Base-by-base conservation (phyloP, 805 yeast genomes). In the Ogataea paraovalis region DNA sequence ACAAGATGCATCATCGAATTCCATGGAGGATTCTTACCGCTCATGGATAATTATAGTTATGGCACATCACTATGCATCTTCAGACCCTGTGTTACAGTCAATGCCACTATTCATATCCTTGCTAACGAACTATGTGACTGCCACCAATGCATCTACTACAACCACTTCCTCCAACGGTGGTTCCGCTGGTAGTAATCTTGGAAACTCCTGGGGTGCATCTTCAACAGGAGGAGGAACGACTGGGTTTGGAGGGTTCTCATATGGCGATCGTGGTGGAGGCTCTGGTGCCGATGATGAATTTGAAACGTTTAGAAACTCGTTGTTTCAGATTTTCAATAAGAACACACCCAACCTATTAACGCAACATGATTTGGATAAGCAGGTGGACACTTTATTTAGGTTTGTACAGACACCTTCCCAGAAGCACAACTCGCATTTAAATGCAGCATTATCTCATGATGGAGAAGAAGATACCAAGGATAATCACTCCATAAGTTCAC, bases 1-100 rank as follows among this genome's bases (percentile, higher is more conserved):
- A 20, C 27, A 19, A 19, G 27, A 38, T 9, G 4, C 40, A 20
- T 28, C 40, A 20, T 8, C 9, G 4, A 16, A n/a, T 12, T 6
- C 34, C 9, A 30, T 30, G 21, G 22, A 39, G 41, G 58, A 52
- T 18, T 40, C 54, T 5, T 68, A 70, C 36, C 65, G 79, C 25
- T 74, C 82, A 1, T 80, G 85, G 86, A 73, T 80, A n/a, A 77
- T 81, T 21, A 78, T 78, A 43, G 83, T 80, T 7, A 72, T 79
- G 66, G 85, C 85, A 0, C 82, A 82, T 37, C 64, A 74, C 13
- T 80, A 77, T 53, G 71, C 76, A 2, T 41, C 54, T 1, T 44
- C 45, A 12, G 65, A 61, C 42, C 67, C 73, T 1, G 65, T 79
- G 12, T 76, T 80, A 47, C 70, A 67, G 30, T 66, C 80, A 41